A percentile compares a stretch with the other conserved stretches of the same genome.
Conservation (phyloP, 2,329 filamentous ascomycete species). For the Periconia sp. region DNA sequence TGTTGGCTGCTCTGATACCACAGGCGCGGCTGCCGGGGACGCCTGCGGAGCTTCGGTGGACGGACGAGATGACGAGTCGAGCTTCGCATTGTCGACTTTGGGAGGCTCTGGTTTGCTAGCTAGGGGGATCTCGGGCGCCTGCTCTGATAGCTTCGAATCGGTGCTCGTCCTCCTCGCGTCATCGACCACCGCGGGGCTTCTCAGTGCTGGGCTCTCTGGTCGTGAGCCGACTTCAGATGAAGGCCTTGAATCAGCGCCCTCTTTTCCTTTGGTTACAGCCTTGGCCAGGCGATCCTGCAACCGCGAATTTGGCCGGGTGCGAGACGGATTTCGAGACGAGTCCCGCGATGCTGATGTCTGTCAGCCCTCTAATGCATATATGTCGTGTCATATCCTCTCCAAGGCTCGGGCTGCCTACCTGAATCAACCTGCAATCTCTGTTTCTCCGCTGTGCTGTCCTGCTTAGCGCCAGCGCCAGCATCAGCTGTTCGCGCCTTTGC, state of each 20-base stretch:
- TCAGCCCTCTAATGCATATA: constrained; percentile 22
- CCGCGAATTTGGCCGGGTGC: constrained; percentile 74
- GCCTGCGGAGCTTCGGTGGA: constrained; percentile 32
- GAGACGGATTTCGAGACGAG: constrained; percentile 71
- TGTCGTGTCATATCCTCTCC: constrained; percentile 1
- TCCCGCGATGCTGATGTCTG: constrained; percentile 62
- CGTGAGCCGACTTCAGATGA: constrained; percentile 60
- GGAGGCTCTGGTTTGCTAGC: constrained; percentile 12
- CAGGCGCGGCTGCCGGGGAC: constrained; percentile 20
- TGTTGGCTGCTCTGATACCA: constrained; percentile 46
- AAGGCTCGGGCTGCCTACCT: constrained; percentile 28
- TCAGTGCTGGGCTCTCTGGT: constrained; percentile 58
- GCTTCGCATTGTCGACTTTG: constrained; percentile 8
- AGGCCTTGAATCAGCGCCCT: constrained; percentile 55
- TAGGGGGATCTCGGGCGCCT: constrained; percentile 23
- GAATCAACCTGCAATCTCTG: constrained; percentile 35
- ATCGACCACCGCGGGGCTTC: constrained; percentile 21
- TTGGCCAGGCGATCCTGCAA: constrained; percentile 89
- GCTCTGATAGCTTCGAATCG: constrained; percentile 48
- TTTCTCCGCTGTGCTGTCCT: constrained; percentile 34
- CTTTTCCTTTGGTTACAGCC: constrained; percentile 77
- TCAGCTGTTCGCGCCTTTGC: constrained; percentile 50
- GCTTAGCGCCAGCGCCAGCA: constrained; percentile 44
- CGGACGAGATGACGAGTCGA: constrained; percentile 22
- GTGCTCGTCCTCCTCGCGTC: constrained; percentile 53